These are phyloP conservation scores for Paramicrosporidium saccamoebae DNA, from an alignment of 371 early-diverging fungal genomes.

Conservation along the genomic window DNA sequence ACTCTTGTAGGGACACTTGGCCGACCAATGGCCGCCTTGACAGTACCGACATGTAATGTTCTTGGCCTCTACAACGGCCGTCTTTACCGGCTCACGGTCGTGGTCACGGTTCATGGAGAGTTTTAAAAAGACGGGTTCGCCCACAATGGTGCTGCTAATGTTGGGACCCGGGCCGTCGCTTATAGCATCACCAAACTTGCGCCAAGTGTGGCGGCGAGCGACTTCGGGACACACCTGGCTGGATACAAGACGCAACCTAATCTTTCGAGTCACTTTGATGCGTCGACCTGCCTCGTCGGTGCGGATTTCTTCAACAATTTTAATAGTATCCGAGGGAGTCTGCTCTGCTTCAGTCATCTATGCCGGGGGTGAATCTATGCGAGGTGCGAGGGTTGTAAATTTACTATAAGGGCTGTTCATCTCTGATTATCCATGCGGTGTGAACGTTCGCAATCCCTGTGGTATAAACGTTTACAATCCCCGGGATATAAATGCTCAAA, in stretches of 20 bases:
- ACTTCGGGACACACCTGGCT: slow-evolving; percentile 57
- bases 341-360: no score
- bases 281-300: no score
- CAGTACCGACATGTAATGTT: slow-evolving; percentile 82
- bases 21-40: slow-evolving; percentile 79
- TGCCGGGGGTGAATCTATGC: no score
- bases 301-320: no score
- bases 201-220: slow-evolving; percentile 58
- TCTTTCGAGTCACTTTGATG: slow-evolving; percentile 30
- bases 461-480: no score
- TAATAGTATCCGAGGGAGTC: no score
- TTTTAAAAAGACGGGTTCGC: slow-evolving; percentile 57
- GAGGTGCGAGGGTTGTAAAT: no score
- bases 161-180: slow-evolving; percentile 46
- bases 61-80: slow-evolving; percentile 15
- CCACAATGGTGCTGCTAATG: slow-evolving; percentile 47
- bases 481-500: no score
- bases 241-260: slow-evolving; percentile 33
- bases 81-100: slow-evolving; percentile 5
- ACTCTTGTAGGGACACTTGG: slow-evolving; percentile 89
- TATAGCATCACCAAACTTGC: slow-evolving; percentile 38
- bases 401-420: no score
- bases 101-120: slow-evolving; percentile 15
- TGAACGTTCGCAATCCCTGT: no score
- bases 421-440: no score